phyloP scores from a whole-genome alignment of 176 grass and related monocot species.

The Zea luxurians region DNA sequence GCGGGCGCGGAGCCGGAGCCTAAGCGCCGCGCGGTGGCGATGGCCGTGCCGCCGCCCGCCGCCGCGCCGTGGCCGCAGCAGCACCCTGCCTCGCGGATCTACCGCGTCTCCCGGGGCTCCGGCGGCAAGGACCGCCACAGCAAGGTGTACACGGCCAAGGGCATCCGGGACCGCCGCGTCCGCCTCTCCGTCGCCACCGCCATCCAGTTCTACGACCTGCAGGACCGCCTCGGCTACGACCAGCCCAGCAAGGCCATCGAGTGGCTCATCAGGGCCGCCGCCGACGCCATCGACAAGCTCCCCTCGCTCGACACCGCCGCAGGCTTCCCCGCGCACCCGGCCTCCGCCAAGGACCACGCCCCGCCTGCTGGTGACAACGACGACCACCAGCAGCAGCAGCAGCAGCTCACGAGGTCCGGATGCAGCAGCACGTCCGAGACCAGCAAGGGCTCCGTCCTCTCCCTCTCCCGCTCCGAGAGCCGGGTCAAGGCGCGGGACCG shows the following conservation, averaged over 20 bases:
- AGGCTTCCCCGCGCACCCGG: slow-evolving; percentile 37
- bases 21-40: slow-evolving; percentile 13
- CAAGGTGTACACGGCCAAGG: slow-evolving; percentile 92
- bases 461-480: slow-evolving; percentile 73
- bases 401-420: slow-evolving; percentile 62
- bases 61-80: slow-evolving; percentile 33
- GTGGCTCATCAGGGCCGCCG: slow-evolving; percentile 83
- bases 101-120: slow-evolving; percentile 60
- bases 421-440: slow-evolving; percentile 91
- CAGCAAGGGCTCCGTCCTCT: slow-evolving; percentile 84
- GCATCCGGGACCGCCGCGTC: slow-evolving; percentile 82
- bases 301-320: slow-evolving; percentile 46
- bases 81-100: slow-evolving; percentile 70
- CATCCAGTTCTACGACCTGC: slow-evolving; percentile 96
- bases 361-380: background rate
- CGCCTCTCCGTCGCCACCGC: slow-evolving; percentile 75
- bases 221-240: slow-evolving; percentile 76
- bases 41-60: background rate
- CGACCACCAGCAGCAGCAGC: background rate
- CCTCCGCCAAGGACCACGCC: background rate
- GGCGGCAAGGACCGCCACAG: slow-evolving; percentile 89
- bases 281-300: slow-evolving; percentile 71
- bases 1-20: background rate
- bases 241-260: slow-evolving; percentile 92
- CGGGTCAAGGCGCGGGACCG: slow-evolving; percentile 80